Evolutionary conservation across 805 yeast species (phyloP).

Genomic region (Kurtzmaniella fragi): DNA sequence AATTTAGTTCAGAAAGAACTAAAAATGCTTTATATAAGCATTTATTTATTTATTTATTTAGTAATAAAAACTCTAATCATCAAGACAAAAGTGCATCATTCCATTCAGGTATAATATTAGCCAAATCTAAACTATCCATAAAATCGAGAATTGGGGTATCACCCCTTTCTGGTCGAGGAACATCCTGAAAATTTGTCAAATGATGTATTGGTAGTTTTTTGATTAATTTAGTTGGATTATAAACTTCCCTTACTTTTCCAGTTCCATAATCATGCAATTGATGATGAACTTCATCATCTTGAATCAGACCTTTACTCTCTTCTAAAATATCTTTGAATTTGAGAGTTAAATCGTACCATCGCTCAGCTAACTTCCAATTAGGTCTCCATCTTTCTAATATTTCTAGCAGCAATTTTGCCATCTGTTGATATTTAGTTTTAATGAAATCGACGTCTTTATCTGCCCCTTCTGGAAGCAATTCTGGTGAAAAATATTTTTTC

Average conservation of each 20-base stretch:
- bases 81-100: conserved; percentile 5
- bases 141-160: conserved; percentile 13
- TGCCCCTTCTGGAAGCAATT: neutral
- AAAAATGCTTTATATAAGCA: too few species aligned
- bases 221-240: conserved; percentile 3
- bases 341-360: conserved; percentile 22
- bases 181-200: neutral
- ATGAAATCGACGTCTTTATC: conserved; percentile 5
- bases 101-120: conserved; percentile 15
- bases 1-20: too few species aligned
- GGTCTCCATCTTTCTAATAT: conserved; percentile 19
- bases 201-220: too few species aligned
- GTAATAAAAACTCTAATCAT: too few species aligned
- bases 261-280: conserved; percentile 27
- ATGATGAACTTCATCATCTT: conserved; percentile 17
- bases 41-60: too few species aligned
- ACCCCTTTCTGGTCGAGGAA: neutral
- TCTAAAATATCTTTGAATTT: conserved; percentile 19
- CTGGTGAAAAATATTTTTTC: conserved; percentile 7
- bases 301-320: conserved; percentile 8
- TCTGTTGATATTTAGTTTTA: conserved; percentile 12
- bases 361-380: conserved; percentile 25
- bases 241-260: conserved; percentile 19
- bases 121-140: conserved; percentile 12
- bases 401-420: conserved; percentile 19